These are phyloP conservation scores for Mycogone perniciosa DNA, from an alignment of 2,329 filamentous ascomycete genomes.

Conservation along the genomic window DNA sequence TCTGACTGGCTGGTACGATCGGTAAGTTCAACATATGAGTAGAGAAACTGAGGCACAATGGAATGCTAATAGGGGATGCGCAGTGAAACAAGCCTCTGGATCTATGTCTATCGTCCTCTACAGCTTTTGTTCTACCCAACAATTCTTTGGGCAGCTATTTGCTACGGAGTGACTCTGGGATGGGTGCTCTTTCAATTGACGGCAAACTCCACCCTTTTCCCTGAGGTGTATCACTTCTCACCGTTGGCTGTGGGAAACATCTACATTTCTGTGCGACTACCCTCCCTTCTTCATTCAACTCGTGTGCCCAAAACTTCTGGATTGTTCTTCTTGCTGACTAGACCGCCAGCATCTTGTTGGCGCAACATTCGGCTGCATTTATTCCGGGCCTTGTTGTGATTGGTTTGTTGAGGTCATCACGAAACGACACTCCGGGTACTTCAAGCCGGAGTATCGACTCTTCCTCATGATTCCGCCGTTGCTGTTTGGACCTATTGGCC, in stretches of 20 bases:
- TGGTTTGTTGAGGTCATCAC: not conserved
- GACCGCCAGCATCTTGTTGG: not conserved
- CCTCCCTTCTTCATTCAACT: not conserved
- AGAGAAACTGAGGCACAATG: not conserved
- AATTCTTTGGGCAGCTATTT: not conserved
- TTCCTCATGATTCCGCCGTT: conserved; percentile 2
- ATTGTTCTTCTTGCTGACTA: not conserved
- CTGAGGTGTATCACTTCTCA: not conserved
- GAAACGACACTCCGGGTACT: not conserved
- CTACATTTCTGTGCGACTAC: not conserved
- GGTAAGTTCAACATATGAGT: not conserved
- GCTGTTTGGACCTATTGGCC: not conserved
- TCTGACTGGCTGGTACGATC: not conserved
- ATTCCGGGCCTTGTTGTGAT: not conserved
- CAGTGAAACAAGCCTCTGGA: conserved; percentile 1
- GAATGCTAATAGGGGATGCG: not conserved
- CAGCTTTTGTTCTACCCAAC: conserved; percentile 1
- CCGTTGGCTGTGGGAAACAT: conserved; percentile 1
- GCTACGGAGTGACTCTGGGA: conserved; percentile 1
- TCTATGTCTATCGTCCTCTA: not conserved
- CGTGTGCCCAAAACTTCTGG: not conserved
- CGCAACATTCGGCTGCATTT: not conserved
- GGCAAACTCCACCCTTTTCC: not conserved
- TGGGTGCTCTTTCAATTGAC: not conserved
- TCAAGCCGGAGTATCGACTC: conserved; percentile 3